phyloP scores from a whole-genome alignment of 192 early-diverging fungal species.

The Linnemannia elongata region DNA sequence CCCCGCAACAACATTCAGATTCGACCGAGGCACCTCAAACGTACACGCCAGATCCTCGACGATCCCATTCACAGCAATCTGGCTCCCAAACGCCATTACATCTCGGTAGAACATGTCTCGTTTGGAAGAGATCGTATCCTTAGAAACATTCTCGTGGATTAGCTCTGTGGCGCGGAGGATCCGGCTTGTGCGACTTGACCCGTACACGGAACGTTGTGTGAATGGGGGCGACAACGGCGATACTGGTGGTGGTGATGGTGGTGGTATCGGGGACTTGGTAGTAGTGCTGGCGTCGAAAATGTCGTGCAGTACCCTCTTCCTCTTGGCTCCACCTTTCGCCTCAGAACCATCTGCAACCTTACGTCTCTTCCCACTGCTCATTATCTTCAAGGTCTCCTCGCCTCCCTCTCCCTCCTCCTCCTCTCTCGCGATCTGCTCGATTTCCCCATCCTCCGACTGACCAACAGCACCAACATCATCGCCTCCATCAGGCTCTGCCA shows the following conservation, averaged over 20 bases:
- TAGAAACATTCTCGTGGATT: constrained; percentile 29
- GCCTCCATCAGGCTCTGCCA: no score
- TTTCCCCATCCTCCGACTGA: no score
- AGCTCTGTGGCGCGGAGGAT: constrained; percentile 11
- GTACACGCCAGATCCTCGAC: constrained; percentile 51
- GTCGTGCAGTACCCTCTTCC: not conserved
- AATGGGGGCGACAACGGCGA: not conserved
- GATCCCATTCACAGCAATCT: constrained; percentile 24
- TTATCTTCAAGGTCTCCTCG: not conserved
- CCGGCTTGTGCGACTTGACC: not conserved
- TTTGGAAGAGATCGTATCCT: constrained; percentile 13
- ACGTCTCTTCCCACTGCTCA: not conserved
- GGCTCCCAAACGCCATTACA: constrained; percentile 31
- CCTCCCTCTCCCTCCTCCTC: not conserved
- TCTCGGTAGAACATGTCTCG: constrained; percentile 46
- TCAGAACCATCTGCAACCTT: not conserved
- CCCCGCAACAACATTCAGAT: constrained; percentile 45
- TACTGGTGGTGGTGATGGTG: not conserved
- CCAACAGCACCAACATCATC: no score
- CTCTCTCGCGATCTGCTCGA: not conserved
- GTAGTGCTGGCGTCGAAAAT: not conserved
- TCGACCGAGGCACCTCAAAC: constrained; percentile 20
- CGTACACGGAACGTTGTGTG: not conserved
- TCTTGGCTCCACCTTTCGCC: not conserved
- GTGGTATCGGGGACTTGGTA: not conserved